Evolutionary conservation across 73 alveolate species (phyloP).

Genomic region (Paramecium tetraurelia): DNA sequence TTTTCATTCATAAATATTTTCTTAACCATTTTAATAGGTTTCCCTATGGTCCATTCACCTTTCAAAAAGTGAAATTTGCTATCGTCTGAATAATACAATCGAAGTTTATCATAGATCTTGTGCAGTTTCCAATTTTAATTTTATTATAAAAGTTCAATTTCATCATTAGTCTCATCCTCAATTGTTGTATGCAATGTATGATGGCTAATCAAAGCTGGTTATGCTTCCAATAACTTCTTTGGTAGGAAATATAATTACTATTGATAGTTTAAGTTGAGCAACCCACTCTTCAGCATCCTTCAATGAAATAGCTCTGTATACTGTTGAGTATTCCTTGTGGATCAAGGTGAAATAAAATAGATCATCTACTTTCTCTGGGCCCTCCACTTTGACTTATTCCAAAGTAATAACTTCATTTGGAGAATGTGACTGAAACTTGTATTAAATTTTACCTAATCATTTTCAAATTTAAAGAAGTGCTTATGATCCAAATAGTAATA

Average conservation of each 20-base stretch:
- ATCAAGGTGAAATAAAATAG: background rate
- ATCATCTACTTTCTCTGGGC: background rate
- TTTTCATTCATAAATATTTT: background rate
- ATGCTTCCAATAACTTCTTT: background rate
- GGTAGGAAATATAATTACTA: background rate
- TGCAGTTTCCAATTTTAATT: background rate
- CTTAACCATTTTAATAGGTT: background rate
- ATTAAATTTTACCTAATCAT: background rate
- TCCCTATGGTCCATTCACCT: background rate
- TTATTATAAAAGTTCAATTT: background rate
- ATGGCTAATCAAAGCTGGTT: background rate
- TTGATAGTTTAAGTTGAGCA: background rate
- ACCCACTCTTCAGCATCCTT: background rate
- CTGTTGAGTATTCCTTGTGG: background rate
- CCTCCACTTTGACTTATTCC: background rate
- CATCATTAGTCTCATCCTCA: background rate
- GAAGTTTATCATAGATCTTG: background rate
- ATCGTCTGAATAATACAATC: background rate
- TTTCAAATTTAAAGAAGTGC: background rate
- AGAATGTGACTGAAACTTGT: background rate
- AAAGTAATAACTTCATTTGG: background rate
- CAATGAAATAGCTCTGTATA: background rate
- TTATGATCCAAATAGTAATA: background rate
- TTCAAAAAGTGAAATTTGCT: background rate
- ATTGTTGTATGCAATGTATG: background rate